These are phyloP conservation scores for Sporodiniella umbellata DNA, from an alignment of 371 early-diverging fungal genomes.

Conservation along the genomic window DNA sequence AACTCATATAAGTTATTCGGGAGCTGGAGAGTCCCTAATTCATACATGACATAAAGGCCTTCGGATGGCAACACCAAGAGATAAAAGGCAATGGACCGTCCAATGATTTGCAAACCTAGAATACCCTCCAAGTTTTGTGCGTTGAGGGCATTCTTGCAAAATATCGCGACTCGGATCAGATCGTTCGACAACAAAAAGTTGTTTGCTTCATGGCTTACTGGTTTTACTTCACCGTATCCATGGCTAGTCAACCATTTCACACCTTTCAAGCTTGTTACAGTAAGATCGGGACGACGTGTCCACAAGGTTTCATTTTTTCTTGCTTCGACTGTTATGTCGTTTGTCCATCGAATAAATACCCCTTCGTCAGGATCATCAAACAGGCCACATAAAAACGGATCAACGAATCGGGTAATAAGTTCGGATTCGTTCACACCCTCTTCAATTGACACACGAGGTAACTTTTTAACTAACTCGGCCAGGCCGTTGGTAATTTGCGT, in stretches of 20 bases:
- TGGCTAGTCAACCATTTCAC: conserved; percentile 11
- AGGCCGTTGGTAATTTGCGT: conserved; percentile 3
- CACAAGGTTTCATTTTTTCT: conserved; percentile 5
- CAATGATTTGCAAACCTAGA: conserved; percentile 18
- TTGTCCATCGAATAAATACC: conserved; percentile 7
- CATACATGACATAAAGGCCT: conserved; percentile 17
- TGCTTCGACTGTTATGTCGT: conserved; percentile 10
- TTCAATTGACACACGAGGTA: not conserved
- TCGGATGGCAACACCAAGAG: conserved; percentile 11
- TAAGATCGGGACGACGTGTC: conserved; percentile 10
- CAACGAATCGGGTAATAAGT: conserved; percentile 2
- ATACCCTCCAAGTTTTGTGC: conserved; percentile 9
- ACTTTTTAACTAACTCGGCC: conserved; percentile 1
- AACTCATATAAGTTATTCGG: conserved; percentile 18
- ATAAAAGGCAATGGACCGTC: conserved; percentile 7
- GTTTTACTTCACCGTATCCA: conserved; percentile 19
- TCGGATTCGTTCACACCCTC: conserved; percentile 5
- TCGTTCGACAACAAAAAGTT: conserved; percentile 15
- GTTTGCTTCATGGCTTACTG: conserved; percentile 11
- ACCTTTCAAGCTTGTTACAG: conserved; percentile 7
- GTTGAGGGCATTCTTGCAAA: conserved; percentile 21
- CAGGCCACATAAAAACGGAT: conserved; percentile 10
- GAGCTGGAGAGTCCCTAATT: conserved; percentile 14
- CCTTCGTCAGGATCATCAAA: conserved; percentile 8
- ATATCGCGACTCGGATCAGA: conserved; percentile 19